A percentile compares a stretch with the other conserved stretches of the same genome.
phyloP scores from a whole-genome alignment of 176 grass and related monocot species.

The Typha latifolia region DNA sequence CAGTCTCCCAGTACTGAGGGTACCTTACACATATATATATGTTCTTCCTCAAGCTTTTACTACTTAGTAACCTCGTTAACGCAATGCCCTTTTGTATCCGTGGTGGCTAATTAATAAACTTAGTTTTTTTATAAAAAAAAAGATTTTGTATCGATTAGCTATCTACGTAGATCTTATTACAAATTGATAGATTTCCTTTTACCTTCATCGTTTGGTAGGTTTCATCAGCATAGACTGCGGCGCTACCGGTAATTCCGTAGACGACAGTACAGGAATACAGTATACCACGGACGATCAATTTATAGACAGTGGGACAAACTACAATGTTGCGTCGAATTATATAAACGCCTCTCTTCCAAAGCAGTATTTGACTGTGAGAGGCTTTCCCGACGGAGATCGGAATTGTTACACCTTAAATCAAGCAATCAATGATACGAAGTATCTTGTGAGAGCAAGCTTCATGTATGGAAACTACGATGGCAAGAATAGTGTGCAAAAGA shows the following conservation, averaged over 20 bases:
- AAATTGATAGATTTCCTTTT: too few species aligned
- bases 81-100: too few species aligned
- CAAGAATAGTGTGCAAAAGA: too few species aligned
- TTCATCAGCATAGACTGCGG: slow-evolving; percentile 18
- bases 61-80: too few species aligned
- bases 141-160: too few species aligned
- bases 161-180: too few species aligned
- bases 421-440: neutral
- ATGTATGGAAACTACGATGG: slow-evolving; percentile 25
- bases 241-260: neutral
- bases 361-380: slow-evolving; percentile 17
- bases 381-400: slow-evolving; percentile 14
- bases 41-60: too few species aligned
- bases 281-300: slow-evolving; percentile 19
- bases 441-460: slow-evolving; percentile 23
- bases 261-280: neutral
- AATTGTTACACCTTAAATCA: slow-evolving; percentile 25
- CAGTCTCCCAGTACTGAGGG: too few species aligned
- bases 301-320: slow-evolving; percentile 2
- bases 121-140: too few species aligned
- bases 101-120: too few species aligned
- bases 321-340: slow-evolving; percentile 2
- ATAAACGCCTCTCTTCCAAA: neutral
- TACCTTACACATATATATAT: too few species aligned
- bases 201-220: slow-evolving; percentile 4